phyloP scores from a whole-genome alignment of 1,284 basidiomycete species.

The Gymnopus androsaceus region DNA sequence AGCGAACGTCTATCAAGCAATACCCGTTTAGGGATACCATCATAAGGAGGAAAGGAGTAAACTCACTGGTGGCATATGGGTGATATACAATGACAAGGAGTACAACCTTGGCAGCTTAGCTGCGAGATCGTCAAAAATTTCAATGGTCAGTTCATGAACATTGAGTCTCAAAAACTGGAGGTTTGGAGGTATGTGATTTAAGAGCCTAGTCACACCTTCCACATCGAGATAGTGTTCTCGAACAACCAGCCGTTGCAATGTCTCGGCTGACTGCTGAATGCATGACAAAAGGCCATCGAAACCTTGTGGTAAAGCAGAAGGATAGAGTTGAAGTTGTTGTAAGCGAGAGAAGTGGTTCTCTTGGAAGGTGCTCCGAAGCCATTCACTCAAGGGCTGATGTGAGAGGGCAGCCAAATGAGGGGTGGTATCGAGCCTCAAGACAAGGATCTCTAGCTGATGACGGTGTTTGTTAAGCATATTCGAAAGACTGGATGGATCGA shows the following conservation, averaged over 20 bases:
- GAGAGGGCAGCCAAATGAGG: conserved; percentile 30
- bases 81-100: conserved; percentile 33
- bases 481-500: conserved; percentile 36
- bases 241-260: conserved; percentile 35
- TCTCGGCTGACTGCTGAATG: conserved; percentile 31
- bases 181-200: conserved; percentile 26
- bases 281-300: conserved; percentile 34
- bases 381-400: conserved; percentile 32
- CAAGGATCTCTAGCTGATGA: conserved; percentile 32
- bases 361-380: conserved; percentile 31
- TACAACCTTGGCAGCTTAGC: conserved; percentile 31
- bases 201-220: conserved; percentile 29
- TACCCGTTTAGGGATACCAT: too few species aligned
- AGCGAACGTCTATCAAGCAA: too few species aligned
- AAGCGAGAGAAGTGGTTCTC: conserved; percentile 29
- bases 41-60: too few species aligned
- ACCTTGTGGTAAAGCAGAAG: conserved; percentile 34
- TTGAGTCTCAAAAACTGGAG: conserved; percentile 36
- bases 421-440: conserved; percentile 39
- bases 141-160: conserved; percentile 32
- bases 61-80: conserved; percentile 24
- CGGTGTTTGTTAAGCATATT: conserved; percentile 32
- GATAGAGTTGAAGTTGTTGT: conserved; percentile 39
- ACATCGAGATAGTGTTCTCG: conserved; percentile 40
- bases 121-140: conserved; percentile 37